These are phyloP conservation scores for Bipolaris victoriae DNA, from an alignment of 2,329 filamentous ascomycete genomes.

Conservation along the genomic window DNA sequence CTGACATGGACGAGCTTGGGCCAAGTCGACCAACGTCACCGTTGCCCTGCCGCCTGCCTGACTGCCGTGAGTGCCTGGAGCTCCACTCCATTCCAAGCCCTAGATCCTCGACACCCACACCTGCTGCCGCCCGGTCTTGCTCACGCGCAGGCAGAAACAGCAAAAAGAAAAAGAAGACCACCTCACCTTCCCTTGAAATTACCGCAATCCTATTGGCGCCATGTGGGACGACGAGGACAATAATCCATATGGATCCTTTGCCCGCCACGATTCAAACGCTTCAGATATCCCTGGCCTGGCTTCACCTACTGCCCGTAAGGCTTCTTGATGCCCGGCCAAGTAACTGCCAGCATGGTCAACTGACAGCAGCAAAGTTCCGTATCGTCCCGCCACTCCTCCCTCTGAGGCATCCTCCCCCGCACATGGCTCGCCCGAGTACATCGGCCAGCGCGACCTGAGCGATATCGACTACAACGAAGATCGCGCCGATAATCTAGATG, in stretches of 20 bases:
- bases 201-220: conserved; percentile 16
- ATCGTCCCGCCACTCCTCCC: conserved; percentile 67
- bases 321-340: conserved; percentile 7
- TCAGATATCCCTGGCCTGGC: conserved; percentile 61
- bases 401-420: conserved; percentile 75
- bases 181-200: background rate
- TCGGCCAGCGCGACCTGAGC: conserved; percentile 61
- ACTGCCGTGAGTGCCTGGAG: conserved; percentile 15
- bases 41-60: conserved; percentile 3
- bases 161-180: background rate
- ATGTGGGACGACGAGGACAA: conserved; percentile 99
- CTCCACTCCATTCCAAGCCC: conserved; percentile 10
- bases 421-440: conserved; percentile 66
- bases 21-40: conserved; percentile 18
- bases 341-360: conserved; percentile 4
- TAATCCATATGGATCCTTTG: conserved; percentile 95
- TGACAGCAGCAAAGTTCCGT: conserved; percentile 38
- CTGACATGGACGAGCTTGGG: conserved; percentile 10
- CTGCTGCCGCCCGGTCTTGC: background rate
- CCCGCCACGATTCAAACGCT: conserved; percentile 79
- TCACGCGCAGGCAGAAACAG: background rate
- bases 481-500: conserved; percentile 52
- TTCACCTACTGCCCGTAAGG: conserved; percentile 49
- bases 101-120: conserved; percentile 2
- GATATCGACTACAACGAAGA: conserved; percentile 64